phyloP scores from a whole-genome alignment of 345 rosid species.

The Eucalyptus viminalis region DNA sequence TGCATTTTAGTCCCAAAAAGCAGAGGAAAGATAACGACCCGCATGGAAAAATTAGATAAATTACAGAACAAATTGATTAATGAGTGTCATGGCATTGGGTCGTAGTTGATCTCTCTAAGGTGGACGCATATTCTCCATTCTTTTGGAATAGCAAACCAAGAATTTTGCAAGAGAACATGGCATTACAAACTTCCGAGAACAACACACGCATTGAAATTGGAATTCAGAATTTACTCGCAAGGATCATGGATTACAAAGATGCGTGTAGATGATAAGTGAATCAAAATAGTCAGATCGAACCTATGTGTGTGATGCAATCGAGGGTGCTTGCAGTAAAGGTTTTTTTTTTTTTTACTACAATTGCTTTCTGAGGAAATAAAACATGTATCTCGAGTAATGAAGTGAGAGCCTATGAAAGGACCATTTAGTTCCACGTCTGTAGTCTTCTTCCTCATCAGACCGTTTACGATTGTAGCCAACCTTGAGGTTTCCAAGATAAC shows the following conservation, averaged over 20 bases:
- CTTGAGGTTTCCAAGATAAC: background rate
- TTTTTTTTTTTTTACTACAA: background rate
- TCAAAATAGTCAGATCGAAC: background rate
- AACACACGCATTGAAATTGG: background rate
- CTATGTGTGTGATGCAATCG: background rate
- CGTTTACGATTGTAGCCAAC: background rate
- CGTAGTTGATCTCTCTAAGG: conserved; percentile 68
- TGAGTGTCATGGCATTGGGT: conserved; percentile 7
- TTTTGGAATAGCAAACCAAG: conserved; percentile 71
- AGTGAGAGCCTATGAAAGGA: background rate
- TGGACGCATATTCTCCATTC: conserved; percentile 89
- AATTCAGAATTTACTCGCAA: background rate
- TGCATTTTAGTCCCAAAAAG: background rate
- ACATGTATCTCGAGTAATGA: no score
- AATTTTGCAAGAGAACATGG: background rate
- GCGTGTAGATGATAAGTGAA: background rate
- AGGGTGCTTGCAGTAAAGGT: background rate
- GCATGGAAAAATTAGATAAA: background rate
- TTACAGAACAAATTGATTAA: background rate
- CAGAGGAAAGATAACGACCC: background rate
- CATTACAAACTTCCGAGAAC: background rate
- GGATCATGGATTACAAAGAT: background rate
- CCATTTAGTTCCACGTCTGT: background rate
- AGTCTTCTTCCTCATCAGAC: background rate
- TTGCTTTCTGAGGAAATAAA: background rate